Evolutionary conservation across 1,139 yeast species (phyloP), one percentile per base, ranked within the genome.

Genomic region (Pichia sp.): DNA sequence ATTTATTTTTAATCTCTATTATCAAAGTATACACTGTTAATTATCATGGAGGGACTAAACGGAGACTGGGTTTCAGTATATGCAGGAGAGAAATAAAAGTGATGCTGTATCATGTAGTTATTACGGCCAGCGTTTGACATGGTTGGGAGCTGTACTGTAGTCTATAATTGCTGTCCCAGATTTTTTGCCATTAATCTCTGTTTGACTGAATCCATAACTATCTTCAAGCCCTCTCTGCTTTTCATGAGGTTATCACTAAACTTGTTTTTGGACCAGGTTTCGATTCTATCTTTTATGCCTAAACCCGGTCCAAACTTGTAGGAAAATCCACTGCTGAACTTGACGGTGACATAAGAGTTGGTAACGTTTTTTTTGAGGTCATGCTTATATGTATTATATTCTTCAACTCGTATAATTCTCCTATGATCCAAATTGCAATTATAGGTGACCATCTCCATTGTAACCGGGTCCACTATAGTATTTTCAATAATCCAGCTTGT

Each of bases 381-480:
- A 27, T 58, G 65, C 17, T 55, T 48, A 55, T 77, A 88, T 2
- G 64, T 65, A 25, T 86, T 74, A 48, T 63, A 72, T 53, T 91
- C 97, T 54, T 86, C 94, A 15, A 91, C 83, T 46, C 80, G 69
- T 42, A 91, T 71, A 40, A 88, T 74, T 48, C 74, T 70, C 3
- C 86, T 76, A 58, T 91, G 96, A 56, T 91, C 97, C 35, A 91
- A 62, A 56, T 91, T 91, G 46, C 88, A 72, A 8, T 88, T 79
- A 63, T 85, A 86, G 2, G 94, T 75, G 42, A 64, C 56, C 72
- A 88, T 68, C 10, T 66, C 65, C 45, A 67, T 62, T 10, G 61
- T 54, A 8, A 55, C 49, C 2, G 94, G 88, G 55, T 91, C 82
- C 13, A 88, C 80, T 10, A 82, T 63, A 3, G 87, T 74, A 48